Evolutionary conservation across 441 rosid genomes (phyloP).

Genomic region (Manihot esculenta): DNA sequence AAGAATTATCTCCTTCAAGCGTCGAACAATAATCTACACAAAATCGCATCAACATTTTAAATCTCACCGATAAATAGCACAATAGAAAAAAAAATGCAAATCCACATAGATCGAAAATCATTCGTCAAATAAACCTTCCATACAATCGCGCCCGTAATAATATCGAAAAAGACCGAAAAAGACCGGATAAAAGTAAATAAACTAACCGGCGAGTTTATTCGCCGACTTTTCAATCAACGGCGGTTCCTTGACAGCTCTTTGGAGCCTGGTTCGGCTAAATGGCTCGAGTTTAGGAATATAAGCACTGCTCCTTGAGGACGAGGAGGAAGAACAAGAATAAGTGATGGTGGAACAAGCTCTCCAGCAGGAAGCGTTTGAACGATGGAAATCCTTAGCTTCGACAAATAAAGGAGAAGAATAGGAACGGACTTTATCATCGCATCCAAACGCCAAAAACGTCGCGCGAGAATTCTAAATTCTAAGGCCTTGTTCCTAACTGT

Average conservation of each 20-base stretch:
- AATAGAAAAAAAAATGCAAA: background rate
- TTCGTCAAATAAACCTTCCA: background rate
- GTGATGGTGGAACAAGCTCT: slow-evolving; percentile 20
- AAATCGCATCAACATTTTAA: background rate
- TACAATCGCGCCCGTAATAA: background rate
- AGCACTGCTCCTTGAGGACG: slow-evolving; percentile 34
- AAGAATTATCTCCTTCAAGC: slow-evolving; percentile 71
- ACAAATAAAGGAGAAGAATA: slow-evolving; percentile 29
- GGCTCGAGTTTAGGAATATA: slow-evolving; percentile 74
- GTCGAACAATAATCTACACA: slow-evolving; percentile 66
- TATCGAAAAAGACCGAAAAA: no score
- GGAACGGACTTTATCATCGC: slow-evolving; percentile 46
- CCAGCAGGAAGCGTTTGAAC: slow-evolving; percentile 7
- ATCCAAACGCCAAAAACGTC: slow-evolving; percentile 11
- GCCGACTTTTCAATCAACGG: slow-evolving; percentile 63
- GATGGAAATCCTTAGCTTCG: slow-evolving; percentile 33
- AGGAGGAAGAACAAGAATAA: slow-evolving; percentile 34
- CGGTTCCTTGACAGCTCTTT: slow-evolving; percentile 48
- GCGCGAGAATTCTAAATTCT: no score
- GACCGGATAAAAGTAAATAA: no score
- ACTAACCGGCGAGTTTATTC: slow-evolving; percentile 55
- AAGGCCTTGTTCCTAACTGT: no score
- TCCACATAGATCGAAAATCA: background rate
- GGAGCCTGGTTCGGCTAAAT: slow-evolving; percentile 60
- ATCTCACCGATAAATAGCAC: no score